A percentile compares a stretch with the other conserved stretches of the same genome.
Conservation (phyloP, 257 asterid species). For the Nyctanthes arbortristis region DNA sequence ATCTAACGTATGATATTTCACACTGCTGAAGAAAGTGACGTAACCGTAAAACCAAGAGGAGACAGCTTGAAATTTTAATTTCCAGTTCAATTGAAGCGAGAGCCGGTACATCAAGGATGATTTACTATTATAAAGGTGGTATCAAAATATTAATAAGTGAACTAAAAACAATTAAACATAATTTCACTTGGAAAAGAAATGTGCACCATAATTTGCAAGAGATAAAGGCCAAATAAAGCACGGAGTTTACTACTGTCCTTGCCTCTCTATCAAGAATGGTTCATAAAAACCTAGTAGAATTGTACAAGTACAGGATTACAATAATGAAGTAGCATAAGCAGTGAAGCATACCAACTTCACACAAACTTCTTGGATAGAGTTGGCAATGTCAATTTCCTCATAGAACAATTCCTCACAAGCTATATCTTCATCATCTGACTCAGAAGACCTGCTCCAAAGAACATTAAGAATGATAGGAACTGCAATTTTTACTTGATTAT, state of each 20-base stretch:
- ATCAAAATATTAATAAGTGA: constrained; percentile 17
- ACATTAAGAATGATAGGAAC: constrained; percentile 72
- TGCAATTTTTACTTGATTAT: constrained; percentile 68
- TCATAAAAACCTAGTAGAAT: constrained; percentile 18
- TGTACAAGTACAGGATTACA: constrained; percentile 25
- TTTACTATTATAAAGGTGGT: constrained; percentile 21
- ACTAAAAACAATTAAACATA: constrained; percentile 32
- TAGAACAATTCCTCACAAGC: constrained; percentile 48
- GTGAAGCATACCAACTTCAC: constrained; percentile 57
- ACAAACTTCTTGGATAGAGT: constrained; percentile 61
- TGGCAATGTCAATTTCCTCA: constrained; percentile 56
- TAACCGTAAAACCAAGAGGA: constrained; percentile 52
- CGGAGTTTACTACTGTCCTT: constrained; percentile 48
- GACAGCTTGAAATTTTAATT: constrained; percentile 38
- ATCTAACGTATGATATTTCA: constrained; percentile 66
- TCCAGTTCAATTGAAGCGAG: constrained; percentile 58
- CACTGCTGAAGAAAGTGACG: constrained; percentile 58
- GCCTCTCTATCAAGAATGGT: constrained; percentile 50
- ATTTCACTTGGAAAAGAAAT: constrained; percentile 35
- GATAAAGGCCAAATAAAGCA: constrained; percentile 76
- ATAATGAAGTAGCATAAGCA: constrained; percentile 17
- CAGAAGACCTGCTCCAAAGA: constrained; percentile 39
- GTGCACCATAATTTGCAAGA: constrained; percentile 83
- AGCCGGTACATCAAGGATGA: constrained; percentile 56
- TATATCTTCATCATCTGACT: constrained; percentile 49